These are phyloP conservation scores for Heritiera littoralis DNA, from an alignment of 345 rosid genomes.

Conservation along the genomic window DNA sequence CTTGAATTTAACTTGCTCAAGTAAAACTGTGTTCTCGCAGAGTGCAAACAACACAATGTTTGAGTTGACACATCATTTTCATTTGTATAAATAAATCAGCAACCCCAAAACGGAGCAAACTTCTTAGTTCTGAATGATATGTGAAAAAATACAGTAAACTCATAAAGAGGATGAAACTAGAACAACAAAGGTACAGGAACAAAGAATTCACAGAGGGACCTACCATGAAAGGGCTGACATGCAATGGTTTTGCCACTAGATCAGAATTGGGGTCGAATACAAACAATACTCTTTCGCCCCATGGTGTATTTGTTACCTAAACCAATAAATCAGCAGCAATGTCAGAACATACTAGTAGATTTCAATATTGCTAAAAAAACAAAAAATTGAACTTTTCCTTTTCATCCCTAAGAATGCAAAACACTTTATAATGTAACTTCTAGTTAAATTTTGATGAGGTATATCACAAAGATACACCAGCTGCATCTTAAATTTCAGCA, in stretches of 20 bases:
- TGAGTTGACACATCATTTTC: background rate
- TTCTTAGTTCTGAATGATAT: background rate
- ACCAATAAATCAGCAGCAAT: constrained; percentile 14
- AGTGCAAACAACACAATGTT: background rate
- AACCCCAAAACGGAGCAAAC: background rate
- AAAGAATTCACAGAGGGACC: constrained; percentile 13
- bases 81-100: background rate
- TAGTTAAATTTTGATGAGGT: background rate
- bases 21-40: background rate
- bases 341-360: constrained; percentile 13
- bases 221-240: constrained; percentile 99
- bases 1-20: background rate
- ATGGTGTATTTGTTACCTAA: constrained; percentile 94
- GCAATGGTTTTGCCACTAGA: constrained; percentile 80
- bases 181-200: background rate
- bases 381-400: background rate
- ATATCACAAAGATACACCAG: background rate
- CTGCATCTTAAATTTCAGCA: background rate
- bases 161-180: background rate
- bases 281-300: constrained; percentile 85
- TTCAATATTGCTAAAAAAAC: background rate
- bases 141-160: background rate
- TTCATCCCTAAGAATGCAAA: no score
- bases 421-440: background rate
- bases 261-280: constrained; percentile 83